Base-by-base conservation (phyloP, 2,329 filamentous ascomycete genomes). In the Didymella pinodella region DNA sequence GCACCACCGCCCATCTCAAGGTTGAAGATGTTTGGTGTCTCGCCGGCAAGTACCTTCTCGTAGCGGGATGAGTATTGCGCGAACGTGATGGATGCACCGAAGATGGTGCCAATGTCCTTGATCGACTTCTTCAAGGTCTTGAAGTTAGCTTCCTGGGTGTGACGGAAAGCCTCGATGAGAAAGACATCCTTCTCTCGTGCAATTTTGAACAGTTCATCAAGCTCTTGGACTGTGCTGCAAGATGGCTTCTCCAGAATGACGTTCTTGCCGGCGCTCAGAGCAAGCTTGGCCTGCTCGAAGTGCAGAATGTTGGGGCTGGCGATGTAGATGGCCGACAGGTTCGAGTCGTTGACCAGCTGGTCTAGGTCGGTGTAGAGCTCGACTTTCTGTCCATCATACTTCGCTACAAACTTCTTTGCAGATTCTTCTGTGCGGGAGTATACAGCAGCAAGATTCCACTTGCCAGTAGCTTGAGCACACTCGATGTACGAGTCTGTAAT, bases 221-320 rank as follows among this genome's bases (percentile, higher is more conserved):
- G 73, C 62, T 83, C 79, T 2, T 66, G 61, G 26, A 72, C 64
- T 1, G 77, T 83, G 25, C 75, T 78, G 26, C 80, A 80, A 0
- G 79, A 77, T 5, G 81, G 81, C 65, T 83, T 83, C 66, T 83
- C 81, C n/a, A 83, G 69, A 29, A 83, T 75, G 59, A 83, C 80
- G 65, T 83, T 77, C 64, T 83, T 83, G 49, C 77, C 75, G 2
- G 78, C 80, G 4, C 66, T 44, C 32, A 83, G 73, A 36, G 80
- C 70, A 16, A 69, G 65, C 59, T 80, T 80, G 16, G 81, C 79
- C 60, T 83, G 81, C 38, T 68, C 71, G 68, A 78, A 79, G 71
- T 83, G 81, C 41, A 81, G 73, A 40, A 76, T 78, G 70, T 83
- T 83, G 34, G 81, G 81, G 14, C 79, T 81, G 22, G 81, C 81